Percentiles rank a stretch among this genome's conserved stretches.
These are phyloP conservation scores for Boletus sp. DNA, from an alignment of 768 basidiomycete species.

Conservation along the genomic window DNA sequence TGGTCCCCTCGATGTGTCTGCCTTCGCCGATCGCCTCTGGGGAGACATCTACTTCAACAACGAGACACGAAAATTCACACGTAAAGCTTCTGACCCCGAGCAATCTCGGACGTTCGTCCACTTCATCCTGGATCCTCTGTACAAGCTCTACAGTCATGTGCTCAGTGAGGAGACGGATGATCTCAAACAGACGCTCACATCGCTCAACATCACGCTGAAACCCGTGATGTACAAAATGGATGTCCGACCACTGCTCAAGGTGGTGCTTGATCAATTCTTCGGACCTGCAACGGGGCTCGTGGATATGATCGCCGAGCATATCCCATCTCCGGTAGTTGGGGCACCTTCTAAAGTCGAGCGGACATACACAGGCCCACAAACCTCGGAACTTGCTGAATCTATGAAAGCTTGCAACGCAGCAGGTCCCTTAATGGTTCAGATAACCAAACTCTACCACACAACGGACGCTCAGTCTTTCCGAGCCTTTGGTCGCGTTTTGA, in stretches of 20 bases:
- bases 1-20: constrained; percentile 77
- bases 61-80: constrained; percentile 84
- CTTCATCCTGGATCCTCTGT: constrained; percentile 94
- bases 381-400: constrained; percentile 68
- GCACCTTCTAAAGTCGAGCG: constrained; percentile 69
- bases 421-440: constrained; percentile 90
- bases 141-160: constrained; percentile 95
- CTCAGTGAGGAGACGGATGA: constrained; percentile 92
- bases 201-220: constrained; percentile 82
- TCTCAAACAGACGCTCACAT: constrained; percentile 73
- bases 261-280: constrained; percentile 94
- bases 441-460: constrained; percentile 94
- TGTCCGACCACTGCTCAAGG: constrained; percentile 90
- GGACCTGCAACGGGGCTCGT: constrained; percentile 86
- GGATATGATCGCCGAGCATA: constrained; percentile 87
- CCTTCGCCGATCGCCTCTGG: constrained; percentile 92
- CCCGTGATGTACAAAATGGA: constrained; percentile 99
- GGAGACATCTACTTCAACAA: constrained; percentile 95
- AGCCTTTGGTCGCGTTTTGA: constrained; percentile 92
- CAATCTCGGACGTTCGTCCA: constrained; percentile 86
- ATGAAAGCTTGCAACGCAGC: constrained; percentile 84
- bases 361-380: constrained; percentile 88
- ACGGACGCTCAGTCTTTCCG: constrained; percentile 96
- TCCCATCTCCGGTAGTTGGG: constrained; percentile 75
- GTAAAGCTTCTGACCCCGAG: constrained; percentile 75